A percentile compares a stretch with the other conserved stretches of the same genome.
Conservation (phyloP, 2,329 filamentous ascomycete species). For the Didymosphaeria variabile region DNA sequence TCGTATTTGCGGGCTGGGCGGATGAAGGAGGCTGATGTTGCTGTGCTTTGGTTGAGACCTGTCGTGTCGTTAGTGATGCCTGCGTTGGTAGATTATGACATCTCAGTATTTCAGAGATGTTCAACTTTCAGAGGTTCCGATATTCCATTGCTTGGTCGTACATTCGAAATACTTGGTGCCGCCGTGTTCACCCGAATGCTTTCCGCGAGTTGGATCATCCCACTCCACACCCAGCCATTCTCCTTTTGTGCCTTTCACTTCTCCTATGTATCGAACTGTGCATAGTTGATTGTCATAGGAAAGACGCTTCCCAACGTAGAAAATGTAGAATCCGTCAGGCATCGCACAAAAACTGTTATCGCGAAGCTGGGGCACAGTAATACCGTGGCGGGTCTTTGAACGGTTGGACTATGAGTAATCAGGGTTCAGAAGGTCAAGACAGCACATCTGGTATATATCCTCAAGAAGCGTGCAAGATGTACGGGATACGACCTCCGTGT, state of each 20-base stretch:
- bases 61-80: constrained; percentile 31
- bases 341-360: constrained; percentile 29
- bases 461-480: neutral
- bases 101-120: neutral
- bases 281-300: constrained; percentile 81
- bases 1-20: constrained; percentile 78
- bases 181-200: constrained; percentile 86
- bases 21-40: constrained; percentile 84
- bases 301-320: constrained; percentile 74
- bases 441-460: neutral
- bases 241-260: constrained; percentile 77
- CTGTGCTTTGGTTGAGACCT: constrained; percentile 67
- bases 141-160: constrained; percentile 68
- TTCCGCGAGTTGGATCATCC: constrained; percentile 87
- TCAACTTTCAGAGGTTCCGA: neutral
- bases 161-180: constrained; percentile 84
- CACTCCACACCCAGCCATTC: constrained; percentile 96
- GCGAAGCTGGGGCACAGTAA: constrained; percentile 14
- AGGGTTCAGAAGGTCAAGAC: neutral
- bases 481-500: neutral
- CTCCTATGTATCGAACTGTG: constrained; percentile 84
- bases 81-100: neutral
- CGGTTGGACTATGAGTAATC: constrained; percentile 11
- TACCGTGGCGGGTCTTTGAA: neutral
- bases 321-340: constrained; percentile 54